Evolutionary conservation across 1,139 yeast species (phyloP), one percentile per base, ranked within the genome.

Genomic region (Arxiozyma bovina): DNA sequence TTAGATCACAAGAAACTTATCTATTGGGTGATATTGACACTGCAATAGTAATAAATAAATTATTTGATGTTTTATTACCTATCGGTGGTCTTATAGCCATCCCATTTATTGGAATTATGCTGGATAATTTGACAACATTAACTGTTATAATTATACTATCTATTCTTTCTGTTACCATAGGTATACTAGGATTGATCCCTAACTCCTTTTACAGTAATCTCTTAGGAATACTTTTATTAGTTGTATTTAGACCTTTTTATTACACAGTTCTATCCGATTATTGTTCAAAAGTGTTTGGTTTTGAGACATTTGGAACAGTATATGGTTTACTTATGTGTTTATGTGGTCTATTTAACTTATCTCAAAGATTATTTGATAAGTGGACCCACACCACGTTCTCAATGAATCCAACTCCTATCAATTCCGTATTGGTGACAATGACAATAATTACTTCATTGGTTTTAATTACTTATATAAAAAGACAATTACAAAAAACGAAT

Each of bases 241-340:
- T 88, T n/a, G 74, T 87, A 1, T 90, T 87, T 70, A 78, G 98
- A 68, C 97, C 98, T 18, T 87, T 90, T 65, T 89, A 87, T 66
- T 91, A 90, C 70, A 90, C 98, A 1, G 89, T 96, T 0, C 87
- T 90, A 1, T 86, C 96, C 4, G 97, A 91, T 69, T 88, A 83
- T 66, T 81, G 91, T 67, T 95, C 96, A 47, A 91, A 91, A 66
- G 94, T 90, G 22, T 91, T 91, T 73, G 98, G 98, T 0, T 90
- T 87, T 69, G 86, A 82, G 55, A 89, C 95, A 1, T 91, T 91
- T 71, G 96, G 97, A 45, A 84, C 91, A 1, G 82, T 90, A n/a
- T 91, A 91, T 67, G 98, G 98, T 0, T 74, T 91, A 12, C 78
- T 89, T 63, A 87, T 89, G 64, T 85, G 91, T 56, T 74, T 87